These are phyloP conservation scores for Myriangium duriaei DNA, from an alignment of 2,329 filamentous ascomycete species.

Conservation along the genomic window DNA sequence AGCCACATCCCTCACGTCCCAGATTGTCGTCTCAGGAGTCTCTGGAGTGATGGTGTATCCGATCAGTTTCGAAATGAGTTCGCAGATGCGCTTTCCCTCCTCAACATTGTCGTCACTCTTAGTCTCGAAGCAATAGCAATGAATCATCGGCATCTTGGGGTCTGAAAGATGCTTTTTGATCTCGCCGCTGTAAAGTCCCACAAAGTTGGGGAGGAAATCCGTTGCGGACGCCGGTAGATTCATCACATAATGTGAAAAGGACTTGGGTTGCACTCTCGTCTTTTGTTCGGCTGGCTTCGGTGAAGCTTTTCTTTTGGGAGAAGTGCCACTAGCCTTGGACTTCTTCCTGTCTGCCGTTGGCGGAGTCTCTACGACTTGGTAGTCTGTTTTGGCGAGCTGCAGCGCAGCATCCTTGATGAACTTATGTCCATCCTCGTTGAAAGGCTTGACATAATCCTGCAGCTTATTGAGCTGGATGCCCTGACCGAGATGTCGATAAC, in stretches of 20 bases:
- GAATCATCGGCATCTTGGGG: conserved; percentile 59
- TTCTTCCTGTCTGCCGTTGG: conserved; percentile 19
- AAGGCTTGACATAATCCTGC: conserved; percentile 58
- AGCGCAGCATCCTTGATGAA: conserved; percentile 67
- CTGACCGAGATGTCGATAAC: conserved; percentile 57
- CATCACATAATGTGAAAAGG: conserved; percentile 93
- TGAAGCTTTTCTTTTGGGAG: conserved; percentile 10
- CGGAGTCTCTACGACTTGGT: conserved; percentile 31
- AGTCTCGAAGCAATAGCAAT: conserved; percentile 87
- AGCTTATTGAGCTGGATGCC: conserved; percentile 72
- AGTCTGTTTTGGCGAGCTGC: conserved; percentile 40
- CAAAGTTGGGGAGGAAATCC: conserved; percentile 66
- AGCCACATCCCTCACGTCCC: conserved; percentile 71
- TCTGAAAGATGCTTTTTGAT: conserved; percentile 15
- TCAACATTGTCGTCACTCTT: conserved; percentile 65
- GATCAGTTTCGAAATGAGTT: conserved; percentile 51
- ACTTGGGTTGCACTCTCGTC: conserved; percentile 47
- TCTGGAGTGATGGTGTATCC: conserved; percentile 45
- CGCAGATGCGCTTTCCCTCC: conserved; percentile 47
- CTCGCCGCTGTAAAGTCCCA: conserved; percentile 55
- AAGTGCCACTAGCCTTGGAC: conserved; percentile 16
- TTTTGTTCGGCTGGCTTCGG: conserved; percentile 24
- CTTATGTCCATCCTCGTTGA: conserved; percentile 66
- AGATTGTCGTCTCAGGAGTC: conserved; percentile 44
- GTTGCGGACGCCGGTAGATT: conserved; percentile 87